Percentiles rank a stretch among this genome's conserved stretches.
Conservation (phyloP, 345 rosid species). For the Euphorbia peplus region DNA sequence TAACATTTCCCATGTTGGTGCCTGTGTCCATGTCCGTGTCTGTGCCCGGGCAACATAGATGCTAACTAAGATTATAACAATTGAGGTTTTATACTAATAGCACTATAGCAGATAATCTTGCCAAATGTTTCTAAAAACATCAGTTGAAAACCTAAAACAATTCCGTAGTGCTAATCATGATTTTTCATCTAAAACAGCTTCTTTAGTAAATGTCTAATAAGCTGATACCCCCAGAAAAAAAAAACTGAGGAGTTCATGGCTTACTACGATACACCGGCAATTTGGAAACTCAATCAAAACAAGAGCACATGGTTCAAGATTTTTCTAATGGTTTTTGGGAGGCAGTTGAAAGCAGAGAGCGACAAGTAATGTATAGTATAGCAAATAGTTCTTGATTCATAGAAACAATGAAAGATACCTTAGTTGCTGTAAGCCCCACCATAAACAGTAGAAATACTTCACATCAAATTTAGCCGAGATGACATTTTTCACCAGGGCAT, state of each 20-base stretch:
- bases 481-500: slow-evolving; percentile 57
- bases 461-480: slow-evolving; percentile 54
- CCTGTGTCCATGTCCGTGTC: too few species aligned
- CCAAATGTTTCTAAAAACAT: not conserved
- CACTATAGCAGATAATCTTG: not conserved
- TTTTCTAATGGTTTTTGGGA: not conserved
- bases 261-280: not conserved
- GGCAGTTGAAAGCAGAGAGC: not conserved
- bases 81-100: not conserved
- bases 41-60: too few species aligned
- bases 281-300: not conserved
- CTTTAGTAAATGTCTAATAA: not conserved
- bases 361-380: not conserved
- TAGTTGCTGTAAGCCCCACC: slow-evolving; percentile 94
- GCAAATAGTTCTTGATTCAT: not conserved
- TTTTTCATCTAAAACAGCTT: not conserved
- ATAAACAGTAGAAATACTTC: slow-evolving; percentile 81
- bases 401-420: slow-evolving; percentile 43
- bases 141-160: not conserved
- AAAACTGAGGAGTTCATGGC: not conserved
- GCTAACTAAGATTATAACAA: too few species aligned
- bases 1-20: too few species aligned
- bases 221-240: not conserved
- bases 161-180: not conserved
- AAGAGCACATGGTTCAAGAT: not conserved